Evolutionary conservation across 257 asterid genomes (phyloP).

Genomic region (Fraxinus anomala): DNA sequence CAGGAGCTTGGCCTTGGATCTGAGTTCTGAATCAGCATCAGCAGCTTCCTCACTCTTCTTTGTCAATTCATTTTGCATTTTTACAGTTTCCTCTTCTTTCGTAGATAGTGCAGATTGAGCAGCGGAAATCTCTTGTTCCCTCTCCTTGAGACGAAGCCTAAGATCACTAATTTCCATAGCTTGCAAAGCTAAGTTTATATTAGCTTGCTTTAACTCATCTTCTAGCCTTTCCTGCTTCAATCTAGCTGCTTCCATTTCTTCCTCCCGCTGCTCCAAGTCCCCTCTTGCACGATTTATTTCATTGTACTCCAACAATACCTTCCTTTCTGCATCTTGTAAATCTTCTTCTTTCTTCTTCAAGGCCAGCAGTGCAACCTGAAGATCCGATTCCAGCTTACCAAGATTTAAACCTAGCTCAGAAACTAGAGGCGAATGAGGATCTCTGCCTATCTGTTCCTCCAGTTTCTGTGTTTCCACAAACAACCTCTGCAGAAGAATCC

Average conservation of each 20-base stretch:
- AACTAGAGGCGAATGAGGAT: conserved; percentile 56
- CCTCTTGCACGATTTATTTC: conserved; percentile 51
- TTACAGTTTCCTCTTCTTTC: conserved; percentile 61
- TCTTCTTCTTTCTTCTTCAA: conserved; percentile 84
- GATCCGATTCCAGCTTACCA: conserved; percentile 61
- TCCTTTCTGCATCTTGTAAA: conserved; percentile 70
- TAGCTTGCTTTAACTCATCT: conserved; percentile 64
- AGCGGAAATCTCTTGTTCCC: conserved; percentile 57
- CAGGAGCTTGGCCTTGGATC: conserved; percentile 59
- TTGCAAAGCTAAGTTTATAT: conserved; percentile 62
- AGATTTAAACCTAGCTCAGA: conserved; percentile 58
- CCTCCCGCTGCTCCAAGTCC: conserved; percentile 59
- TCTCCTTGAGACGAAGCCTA: conserved; percentile 53
- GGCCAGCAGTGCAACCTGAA: conserved; percentile 60
- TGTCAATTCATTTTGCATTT: conserved; percentile 50
- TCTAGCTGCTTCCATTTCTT: conserved; percentile 52
- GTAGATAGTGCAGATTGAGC: conserved; percentile 44
- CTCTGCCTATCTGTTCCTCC: conserved; percentile 71
- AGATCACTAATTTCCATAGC: conserved; percentile 61
- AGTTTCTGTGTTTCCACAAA: conserved; percentile 82
- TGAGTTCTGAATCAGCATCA: conserved; percentile 51
- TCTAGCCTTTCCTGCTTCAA: conserved; percentile 62
- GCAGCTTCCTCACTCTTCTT: conserved; percentile 66
- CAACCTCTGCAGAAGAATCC: conserved; percentile 76
- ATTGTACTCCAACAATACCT: conserved; percentile 47